Percentiles rank a stretch among this genome's conserved stretches.
Conservation (phyloP, 192 early-diverging fungal genomes). For the Coemansia aciculifera region DNA sequence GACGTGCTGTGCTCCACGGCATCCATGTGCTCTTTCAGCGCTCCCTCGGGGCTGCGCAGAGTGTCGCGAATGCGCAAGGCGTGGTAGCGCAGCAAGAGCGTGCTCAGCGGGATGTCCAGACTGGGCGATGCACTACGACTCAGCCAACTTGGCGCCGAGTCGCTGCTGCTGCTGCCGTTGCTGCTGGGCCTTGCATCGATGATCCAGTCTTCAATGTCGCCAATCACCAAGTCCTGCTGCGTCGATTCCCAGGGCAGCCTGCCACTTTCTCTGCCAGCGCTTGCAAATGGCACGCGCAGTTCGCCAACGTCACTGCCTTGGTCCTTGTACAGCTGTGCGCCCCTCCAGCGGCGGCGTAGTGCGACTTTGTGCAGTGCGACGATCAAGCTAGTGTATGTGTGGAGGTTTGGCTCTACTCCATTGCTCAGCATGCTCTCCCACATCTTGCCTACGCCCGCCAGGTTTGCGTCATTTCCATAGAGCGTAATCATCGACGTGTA, state of each 20-base stretch:
- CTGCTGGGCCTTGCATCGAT: not conserved
- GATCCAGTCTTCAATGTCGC: slow-evolving; percentile 33
- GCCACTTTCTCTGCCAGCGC: not conserved
- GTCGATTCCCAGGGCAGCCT: slow-evolving; percentile 18
- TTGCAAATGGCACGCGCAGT: not conserved
- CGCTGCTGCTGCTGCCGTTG: not conserved
- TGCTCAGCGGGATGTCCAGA: slow-evolving; percentile 43
- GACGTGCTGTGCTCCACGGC: slow-evolving; percentile 10
- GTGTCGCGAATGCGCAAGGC: slow-evolving; percentile 30
- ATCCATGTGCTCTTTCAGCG: not conserved
- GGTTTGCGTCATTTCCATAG: slow-evolving; percentile 32
- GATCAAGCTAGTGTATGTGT: slow-evolving; percentile 45
- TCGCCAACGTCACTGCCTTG: not conserved
- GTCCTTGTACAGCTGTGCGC: not conserved
- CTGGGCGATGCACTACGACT: not conserved
- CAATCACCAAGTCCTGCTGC: slow-evolving; percentile 33
- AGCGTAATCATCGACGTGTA: slow-evolving; percentile 50
- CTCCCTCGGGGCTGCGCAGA: not conserved
- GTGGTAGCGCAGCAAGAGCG: slow-evolving; percentile 42
- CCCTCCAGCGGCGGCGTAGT: slow-evolving; percentile 35
- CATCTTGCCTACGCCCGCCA: slow-evolving; percentile 23
- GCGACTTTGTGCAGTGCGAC: slow-evolving; percentile 43
- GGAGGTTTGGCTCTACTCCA: slow-evolving; percentile 38
- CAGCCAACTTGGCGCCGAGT: not conserved
- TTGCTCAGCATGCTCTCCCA: slow-evolving; percentile 37